Base-by-base conservation (phyloP, 2,329 filamentous ascomycete genomes). In the Trichoderma koningii region DNA sequence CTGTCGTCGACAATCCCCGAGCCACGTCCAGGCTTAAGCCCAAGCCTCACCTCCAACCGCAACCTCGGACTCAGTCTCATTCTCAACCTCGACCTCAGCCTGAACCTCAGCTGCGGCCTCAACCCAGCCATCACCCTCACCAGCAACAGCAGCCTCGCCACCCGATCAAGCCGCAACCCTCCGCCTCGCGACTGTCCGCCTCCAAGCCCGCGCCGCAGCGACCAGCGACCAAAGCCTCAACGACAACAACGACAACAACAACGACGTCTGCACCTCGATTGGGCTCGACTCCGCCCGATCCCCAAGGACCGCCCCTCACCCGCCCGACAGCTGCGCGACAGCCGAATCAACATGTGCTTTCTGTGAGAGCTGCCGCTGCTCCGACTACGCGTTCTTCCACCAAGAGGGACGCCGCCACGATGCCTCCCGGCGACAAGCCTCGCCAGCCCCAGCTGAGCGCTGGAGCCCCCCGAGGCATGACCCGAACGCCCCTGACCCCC, bases 381-480 rank as follows among this genome's bases (percentile, higher is more conserved):
- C 56, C 69, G 4, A 68, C 63, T 53, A 63, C 61, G 59, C 63
- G 55, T 59, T 64, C 66, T 65, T 68, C 71, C 52, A 69, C 71
- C 47, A 70, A 71, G 70, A 70, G 70, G 70, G 50, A 53, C 60
- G 51, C 60, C 7, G 69, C 68, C 62, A 76, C 72, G 55, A 76
- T 78, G 75, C 75, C 85, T 73, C 81, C 85, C 68, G 79, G 78
- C 77, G 82, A 82, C 70, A 82, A 82, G 73, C 85, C 88, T 47
- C 83, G 89, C 73, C 88, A 88, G 79, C 90, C 91, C 61, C 84
- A 87, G 66, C 85, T 93, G 71, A 85, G 82, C 75, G 83, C 88
- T 68, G 80, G 86, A 52, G 85, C 83, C 53, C 81, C 84, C 70
- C 82, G 87, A 83, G 75, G 76, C 71, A 69, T 79, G 72, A 80